Evolutionary conservation across 441 rosid genomes (phyloP), one percentile per base, ranked within the genome.

Genomic region (Erodium trifolium): DNA sequence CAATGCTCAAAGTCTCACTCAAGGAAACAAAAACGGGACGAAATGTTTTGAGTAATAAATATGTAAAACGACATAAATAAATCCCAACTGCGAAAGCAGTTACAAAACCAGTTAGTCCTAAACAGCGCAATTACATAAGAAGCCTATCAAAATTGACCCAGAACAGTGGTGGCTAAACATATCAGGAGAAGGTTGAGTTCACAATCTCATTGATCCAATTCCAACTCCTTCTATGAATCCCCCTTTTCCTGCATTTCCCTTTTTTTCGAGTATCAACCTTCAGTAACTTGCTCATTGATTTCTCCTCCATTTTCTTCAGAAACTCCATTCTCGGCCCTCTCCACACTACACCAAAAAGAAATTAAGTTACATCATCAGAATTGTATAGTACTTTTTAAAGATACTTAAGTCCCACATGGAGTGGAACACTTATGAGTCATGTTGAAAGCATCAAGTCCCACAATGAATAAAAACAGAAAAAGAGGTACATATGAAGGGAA

Each of bases 91-190:
- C 53, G n/a, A 47, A 11, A 47, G 53, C 53, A 47, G 53, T 9
- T 47, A 47, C 53, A 47, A 47, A 47, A 23, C 53, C 53, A 47
- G 53, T 47, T 47, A 47, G 53, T 47, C 53, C 53, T 47, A 47
- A 47, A 12, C 53, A 47, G 13, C 3, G 13, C 53, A 47, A 47
- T n/a, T 47, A 47, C 53, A 47, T 47, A 47, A 47, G 53, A 47
- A 47, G 53, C 53, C 53, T 47, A 47, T 47, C 53, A 47, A 47
- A 47, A 47, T 3, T 47, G 53, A 9, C 13, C 53, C 53, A 47
- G 10, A 0, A 2, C 13, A 8, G 53, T 23, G 27, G 27, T 23
- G 27, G 27, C 27, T 23, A 23, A 23, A 23, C 27, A 23, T 23
- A 23, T 23, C 27, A 23, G 27, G 27, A 23, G 27, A 23, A 23